Conservation (phyloP, 2,329 filamentous ascomycete genomes). For the Lecanicillium sp. region DNA sequence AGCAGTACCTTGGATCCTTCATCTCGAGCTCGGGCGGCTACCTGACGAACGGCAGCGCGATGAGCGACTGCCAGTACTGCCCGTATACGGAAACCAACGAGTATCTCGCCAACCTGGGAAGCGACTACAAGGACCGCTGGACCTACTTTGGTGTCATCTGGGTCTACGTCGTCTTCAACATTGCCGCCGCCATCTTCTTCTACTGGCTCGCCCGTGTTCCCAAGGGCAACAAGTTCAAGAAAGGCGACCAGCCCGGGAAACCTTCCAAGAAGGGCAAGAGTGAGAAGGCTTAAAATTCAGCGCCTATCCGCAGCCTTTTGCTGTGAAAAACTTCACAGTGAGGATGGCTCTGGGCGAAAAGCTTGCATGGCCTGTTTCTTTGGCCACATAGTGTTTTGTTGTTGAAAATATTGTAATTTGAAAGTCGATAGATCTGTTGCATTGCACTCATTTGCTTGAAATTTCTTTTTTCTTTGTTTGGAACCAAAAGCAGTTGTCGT, state of each 20-base stretch:
- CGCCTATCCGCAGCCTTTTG: too few species aligned
- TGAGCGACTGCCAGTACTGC: slow-evolving; percentile 44
- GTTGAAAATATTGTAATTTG: too few species aligned
- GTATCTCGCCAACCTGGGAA: slow-evolving; percentile 37
- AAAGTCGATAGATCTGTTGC: too few species aligned
- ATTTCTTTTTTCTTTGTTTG: too few species aligned
- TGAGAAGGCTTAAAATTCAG: too few species aligned
- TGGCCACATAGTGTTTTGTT: too few species aligned
- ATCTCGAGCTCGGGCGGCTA: slow-evolving; percentile 45
- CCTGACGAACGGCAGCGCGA: slow-evolving; percentile 42
- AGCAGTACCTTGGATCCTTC: slow-evolving; percentile 49
- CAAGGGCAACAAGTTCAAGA: slow-evolving; percentile 23
- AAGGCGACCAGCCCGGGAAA: slow-evolving; percentile 2
- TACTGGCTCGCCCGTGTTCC: slow-evolving; percentile 37
- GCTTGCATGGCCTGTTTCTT: too few species aligned
- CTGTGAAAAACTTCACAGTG: too few species aligned
- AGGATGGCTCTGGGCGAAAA: too few species aligned
- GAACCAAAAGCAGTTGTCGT: too few species aligned
- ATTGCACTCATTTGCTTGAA: too few species aligned
- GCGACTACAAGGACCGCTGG: slow-evolving; percentile 50
- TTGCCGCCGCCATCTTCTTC: slow-evolving; percentile 39
- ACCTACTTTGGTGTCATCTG: slow-evolving; percentile 47
- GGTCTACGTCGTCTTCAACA: slow-evolving; percentile 48
- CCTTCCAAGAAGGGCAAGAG: background rate
- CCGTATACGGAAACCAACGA: slow-evolving; percentile 36